Evolutionary conservation across 805 yeast species (phyloP), one percentile per base, ranked within the genome.

Genomic region (Sugiyamaella lignohabitans): DNA sequence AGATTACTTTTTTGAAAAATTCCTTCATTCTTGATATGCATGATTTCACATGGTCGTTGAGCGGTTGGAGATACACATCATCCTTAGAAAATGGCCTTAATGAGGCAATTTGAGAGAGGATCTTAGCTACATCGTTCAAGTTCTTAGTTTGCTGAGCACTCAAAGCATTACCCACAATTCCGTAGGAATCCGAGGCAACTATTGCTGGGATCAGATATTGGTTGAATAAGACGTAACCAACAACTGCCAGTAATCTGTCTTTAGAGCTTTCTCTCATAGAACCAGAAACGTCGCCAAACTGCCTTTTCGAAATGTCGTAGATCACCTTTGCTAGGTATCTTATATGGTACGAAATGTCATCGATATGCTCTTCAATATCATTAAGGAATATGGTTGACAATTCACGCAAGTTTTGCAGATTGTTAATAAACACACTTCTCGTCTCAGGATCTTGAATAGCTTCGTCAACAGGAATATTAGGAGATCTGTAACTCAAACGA

Each of bases 371-470:
- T 21, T 73, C 74, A 20, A 88, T 57, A 0, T 75, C 57, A 17
- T 75, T 75, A 55, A 87, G 69, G 6, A 85, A 66, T 46, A 78
- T 78, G 21, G 83, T 76, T 0, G 87, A 70, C 38, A 74, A 71
- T 52, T 85, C 95, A 62, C 98, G 76, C 44, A 93, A 65, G 19
- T 69, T 68, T 63, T 85, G 85, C 57, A 93, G 68, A 55, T 93
- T 89, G 30, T 71, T 64, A 29, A 93, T 81, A 61, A 87, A 93
- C 38, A 73, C 71, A 0, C 67, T 64, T 29, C 93, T 75, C 0
- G 91, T 87, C n/a, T 75, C 80, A 1, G 80, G 75, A 53, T 86
- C 89, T 53, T 82, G 83, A 51, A 91, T 86, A 1, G 98, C 95
- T 34, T 68, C 71, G 45, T 78, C 82, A 0, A 84, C 80, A 3